Evolutionary conservation across 202 grass and related monocot genomes (phyloP), one percentile per base, ranked within the genome.

Genomic region (Zizania palustris): DNA sequence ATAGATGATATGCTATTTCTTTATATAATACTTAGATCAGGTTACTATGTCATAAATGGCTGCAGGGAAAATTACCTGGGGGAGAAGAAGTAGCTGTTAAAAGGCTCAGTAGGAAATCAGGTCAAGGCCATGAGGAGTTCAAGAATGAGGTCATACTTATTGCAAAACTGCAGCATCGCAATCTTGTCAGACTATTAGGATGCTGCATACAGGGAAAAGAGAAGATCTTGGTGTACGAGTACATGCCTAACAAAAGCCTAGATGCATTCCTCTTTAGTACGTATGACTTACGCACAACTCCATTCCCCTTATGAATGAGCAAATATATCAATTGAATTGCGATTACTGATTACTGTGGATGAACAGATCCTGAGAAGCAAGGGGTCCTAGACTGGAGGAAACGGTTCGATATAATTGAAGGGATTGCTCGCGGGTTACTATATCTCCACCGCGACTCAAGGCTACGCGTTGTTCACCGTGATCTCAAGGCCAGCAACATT

Each of bases 111-210:
- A 84, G 71, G 69, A 88, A 84, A 39, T 97, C 95, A 42, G 91
- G 91, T 55, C 95, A 97, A 84, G 95, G 95, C 37, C 83, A 83
- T 65, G 89, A 90, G 34, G 95, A 97, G 75, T 97, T 97, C 85
- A 97, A 94, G 83, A 94, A 92, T 78, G 95, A 97, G 86, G 87
- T 97, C 57, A 83, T 94, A 79, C 80, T 97, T 48, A 97, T 97
- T 34, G 95, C 91, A 67, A 92, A 92, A 62, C 65, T 97, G 73
- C 91, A 97, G 65, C 95, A 97, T 67, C 91, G 95, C 12, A 97
- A 97, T 83, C 89, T 97, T 39, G 95, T 97, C 46, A 90, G 85
- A 60, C 63, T 97, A 33, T 56, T 97, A 69, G 95, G 89, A 48
- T 97, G 86, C 51, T 97, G 95, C 72, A 78, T 97, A 89, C 79